These are phyloP conservation scores for Mycena rosella DNA, from an alignment of 768 basidiomycete species.

Conservation along the genomic window DNA sequence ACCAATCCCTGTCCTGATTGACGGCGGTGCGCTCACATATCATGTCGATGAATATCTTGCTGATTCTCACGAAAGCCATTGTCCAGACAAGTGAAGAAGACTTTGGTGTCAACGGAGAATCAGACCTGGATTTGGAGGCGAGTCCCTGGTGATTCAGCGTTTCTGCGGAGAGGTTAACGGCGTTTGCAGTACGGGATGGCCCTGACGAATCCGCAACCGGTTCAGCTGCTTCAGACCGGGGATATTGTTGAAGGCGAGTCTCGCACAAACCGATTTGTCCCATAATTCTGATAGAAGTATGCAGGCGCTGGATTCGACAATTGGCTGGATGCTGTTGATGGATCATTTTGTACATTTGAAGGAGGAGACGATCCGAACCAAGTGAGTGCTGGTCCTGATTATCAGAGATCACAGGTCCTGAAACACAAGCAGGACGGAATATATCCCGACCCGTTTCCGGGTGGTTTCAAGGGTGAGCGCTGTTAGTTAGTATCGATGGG, in stretches of 20 bases:
- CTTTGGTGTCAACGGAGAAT: constrained; percentile 57
- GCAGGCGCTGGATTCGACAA: constrained; percentile 59
- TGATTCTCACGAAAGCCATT: constrained; percentile 37
- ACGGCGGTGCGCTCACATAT: constrained; percentile 45
- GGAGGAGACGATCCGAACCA: constrained; percentile 57
- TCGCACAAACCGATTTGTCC: background rate
- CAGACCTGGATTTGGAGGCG: constrained; percentile 54
- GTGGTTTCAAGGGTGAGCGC: constrained; percentile 52
- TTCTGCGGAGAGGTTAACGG: background rate
- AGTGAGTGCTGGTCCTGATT: constrained; percentile 11
- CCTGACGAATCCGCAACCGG: constrained; percentile 49
- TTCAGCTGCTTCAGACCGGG: constrained; percentile 57
- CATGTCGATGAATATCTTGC: background rate
- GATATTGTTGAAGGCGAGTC: constrained; percentile 49
- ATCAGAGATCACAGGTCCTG: background rate
- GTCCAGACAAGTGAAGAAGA: constrained; percentile 43
- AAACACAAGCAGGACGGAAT: constrained; percentile 44
- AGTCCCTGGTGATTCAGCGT: constrained; percentile 25
- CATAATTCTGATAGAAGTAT: background rate
- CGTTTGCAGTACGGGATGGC: constrained; percentile 56
- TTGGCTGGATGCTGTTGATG: constrained; percentile 52
- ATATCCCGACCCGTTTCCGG: constrained; percentile 56
- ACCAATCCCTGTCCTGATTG: constrained; percentile 51
- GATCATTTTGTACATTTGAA: constrained; percentile 56
- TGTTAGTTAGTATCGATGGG: background rate